Conservation (phyloP, 345 rosid species). For the Arabidopsis suecica region DNA sequence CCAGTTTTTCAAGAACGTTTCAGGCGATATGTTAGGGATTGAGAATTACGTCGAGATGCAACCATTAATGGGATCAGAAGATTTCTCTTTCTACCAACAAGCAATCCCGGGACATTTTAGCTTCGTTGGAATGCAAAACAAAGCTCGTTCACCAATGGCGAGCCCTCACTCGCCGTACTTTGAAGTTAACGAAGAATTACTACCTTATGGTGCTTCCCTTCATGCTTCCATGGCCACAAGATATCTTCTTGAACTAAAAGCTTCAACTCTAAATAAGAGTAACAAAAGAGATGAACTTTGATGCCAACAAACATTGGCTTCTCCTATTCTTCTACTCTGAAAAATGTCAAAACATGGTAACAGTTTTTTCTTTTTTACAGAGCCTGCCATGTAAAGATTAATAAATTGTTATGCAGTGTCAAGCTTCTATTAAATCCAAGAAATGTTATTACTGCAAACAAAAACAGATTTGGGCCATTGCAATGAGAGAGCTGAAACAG, state of each 20-base stretch:
- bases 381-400: constrained; percentile 42
- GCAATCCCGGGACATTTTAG: constrained; percentile 71
- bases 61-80: constrained; percentile 90
- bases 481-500: constrained; percentile 28
- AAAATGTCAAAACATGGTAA: constrained; percentile 32
- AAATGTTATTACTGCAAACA: constrained; percentile 12
- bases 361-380: constrained; percentile 22
- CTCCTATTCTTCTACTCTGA: constrained; percentile 13
- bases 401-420: constrained; percentile 29
- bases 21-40: constrained; percentile 67
- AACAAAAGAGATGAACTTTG: constrained; percentile 64
- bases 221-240: constrained; percentile 81
- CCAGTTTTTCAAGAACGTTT: constrained; percentile 56
- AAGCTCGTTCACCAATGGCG: constrained; percentile 45
- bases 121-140: constrained; percentile 70
- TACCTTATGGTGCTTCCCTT: constrained; percentile 92
- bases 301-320: constrained; percentile 17
- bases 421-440: constrained; percentile 9
- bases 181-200: constrained; percentile 65
- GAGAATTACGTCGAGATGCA: constrained; percentile 59
- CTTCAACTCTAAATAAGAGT: constrained; percentile 36
- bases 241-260: constrained; percentile 56
- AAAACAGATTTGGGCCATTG: not conserved
- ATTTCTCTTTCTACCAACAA: constrained; percentile 88
- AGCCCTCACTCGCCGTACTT: constrained; percentile 66